These are phyloP conservation scores for Xylariaceae sp. DNA, from an alignment of 2,329 filamentous ascomycete genomes.

Conservation along the genomic window DNA sequence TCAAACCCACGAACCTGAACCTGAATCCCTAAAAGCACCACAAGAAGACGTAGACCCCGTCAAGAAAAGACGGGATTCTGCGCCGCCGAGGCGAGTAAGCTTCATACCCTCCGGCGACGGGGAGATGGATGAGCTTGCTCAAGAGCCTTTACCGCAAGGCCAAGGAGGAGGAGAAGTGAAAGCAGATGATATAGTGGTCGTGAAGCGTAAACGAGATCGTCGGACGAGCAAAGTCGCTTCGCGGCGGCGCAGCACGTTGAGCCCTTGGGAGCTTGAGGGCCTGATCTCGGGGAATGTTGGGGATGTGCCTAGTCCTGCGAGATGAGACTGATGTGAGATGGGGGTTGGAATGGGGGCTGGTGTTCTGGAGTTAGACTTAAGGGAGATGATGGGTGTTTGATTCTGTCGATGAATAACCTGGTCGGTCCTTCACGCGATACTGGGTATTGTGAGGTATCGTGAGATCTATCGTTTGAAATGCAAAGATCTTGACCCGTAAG, in stretches of 20 bases:
- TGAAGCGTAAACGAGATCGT: constrained; percentile 36
- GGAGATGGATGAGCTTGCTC: neutral
- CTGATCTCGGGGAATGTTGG: constrained; percentile 55
- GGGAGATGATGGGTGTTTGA: neutral
- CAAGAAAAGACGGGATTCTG: constrained; percentile 19
- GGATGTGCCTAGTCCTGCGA: constrained; percentile 17
- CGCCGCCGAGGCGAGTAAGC: constrained; percentile 3
- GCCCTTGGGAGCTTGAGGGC: constrained; percentile 69
- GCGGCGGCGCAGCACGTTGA: constrained; percentile 71
- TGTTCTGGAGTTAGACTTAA: neutral
- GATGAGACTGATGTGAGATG: constrained; percentile 1
- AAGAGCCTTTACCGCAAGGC: neutral
- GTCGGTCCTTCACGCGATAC: no score
- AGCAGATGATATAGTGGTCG: neutral
- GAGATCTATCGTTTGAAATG: no score
- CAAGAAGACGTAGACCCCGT: constrained; percentile 27
- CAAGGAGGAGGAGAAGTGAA: neutral
- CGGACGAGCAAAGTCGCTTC: constrained; percentile 55
- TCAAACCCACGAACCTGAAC: neutral
- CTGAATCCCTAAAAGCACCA: neutral
- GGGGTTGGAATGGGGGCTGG: neutral
- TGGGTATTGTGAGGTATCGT: no score
- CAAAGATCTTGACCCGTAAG: no score
- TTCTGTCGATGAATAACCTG: no score
- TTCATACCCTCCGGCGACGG: constrained; percentile 1